Evolutionary conservation across 2,329 filamentous ascomycete genomes (phyloP), one percentile per base, ranked within the genome.

Genomic region (Ophiocordyceps polyrhachis-furcata): DNA sequence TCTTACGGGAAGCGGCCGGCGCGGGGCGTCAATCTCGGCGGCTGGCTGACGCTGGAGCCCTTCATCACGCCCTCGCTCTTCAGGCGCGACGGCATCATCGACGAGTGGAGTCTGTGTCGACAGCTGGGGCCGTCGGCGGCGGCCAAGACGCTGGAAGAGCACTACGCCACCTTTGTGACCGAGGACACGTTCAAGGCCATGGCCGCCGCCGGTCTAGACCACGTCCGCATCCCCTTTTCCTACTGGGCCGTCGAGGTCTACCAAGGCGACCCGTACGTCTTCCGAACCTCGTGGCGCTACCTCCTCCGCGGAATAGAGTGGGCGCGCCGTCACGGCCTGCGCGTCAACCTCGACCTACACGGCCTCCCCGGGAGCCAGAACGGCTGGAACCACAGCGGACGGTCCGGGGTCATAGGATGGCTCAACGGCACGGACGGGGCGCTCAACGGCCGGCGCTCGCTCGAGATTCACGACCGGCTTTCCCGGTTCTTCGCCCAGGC

Each of bases 31-130:
- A 96, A 94, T 54, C 59, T 96, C 1, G 91, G 91, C 43, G 91
- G 91, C 13, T 98, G 91, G 91, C 73, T 98, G 2, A 83, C 82
- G 3, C 66, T 98, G 13, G 91, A 98, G 56, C 91, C 91, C 0
- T 95, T 93, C 59, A 96, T 98, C 58, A 89, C 85, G 4, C 91
- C 91, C 0, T 95, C 88, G 0, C 71, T 94, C 23, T 98, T 98
- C 64, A 65, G 76, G 49, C 73, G 72, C 49, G 85, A 81, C 57
- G 65, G 68, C 5, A 75, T 96, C 40, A 71, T 96, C 17, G 91
- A 98, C 56, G 91, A 98, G 60, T 96, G 76, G 62, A 93, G 83
- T 0, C 69, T 96, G 21, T 77, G 76, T 48, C 62, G 69, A 41
- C 72, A 82, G 50, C 72, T 96, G 1, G 89, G 86, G 0, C 58